A percentile compares a stretch with the other conserved stretches of the same genome.
Evolutionary conservation across 2,329 filamentous ascomycete genomes (phyloP).

Genomic region (Neocatenulostroma microsporum): DNA sequence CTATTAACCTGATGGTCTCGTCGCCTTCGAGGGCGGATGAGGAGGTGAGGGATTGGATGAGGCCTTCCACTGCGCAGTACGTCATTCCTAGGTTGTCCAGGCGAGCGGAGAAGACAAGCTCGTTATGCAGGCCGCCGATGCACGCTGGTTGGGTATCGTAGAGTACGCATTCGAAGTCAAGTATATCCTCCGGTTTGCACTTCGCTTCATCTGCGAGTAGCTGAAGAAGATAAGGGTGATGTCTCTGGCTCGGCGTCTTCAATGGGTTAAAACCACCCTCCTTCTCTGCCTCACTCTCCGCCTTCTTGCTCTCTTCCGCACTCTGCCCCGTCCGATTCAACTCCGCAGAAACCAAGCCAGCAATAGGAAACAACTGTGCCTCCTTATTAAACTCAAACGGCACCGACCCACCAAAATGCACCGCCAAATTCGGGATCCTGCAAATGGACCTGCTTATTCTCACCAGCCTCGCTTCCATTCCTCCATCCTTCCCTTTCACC

Average conservation of each 20-base stretch:
- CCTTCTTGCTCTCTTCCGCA: constrained; percentile 42
- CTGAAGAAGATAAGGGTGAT: constrained; percentile 81
- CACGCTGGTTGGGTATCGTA: constrained; percentile 91
- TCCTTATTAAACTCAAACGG: constrained; percentile 96
- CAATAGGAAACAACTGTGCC: constrained; percentile 88
- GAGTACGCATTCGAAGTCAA: constrained; percentile 94
- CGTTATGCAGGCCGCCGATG: constrained; percentile 82
- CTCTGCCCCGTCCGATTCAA: constrained; percentile 64
- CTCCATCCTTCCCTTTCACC: constrained; percentile 61
- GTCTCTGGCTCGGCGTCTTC: constrained; percentile 68
- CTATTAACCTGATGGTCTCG: constrained; percentile 76
- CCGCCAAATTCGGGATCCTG: constrained; percentile 85
- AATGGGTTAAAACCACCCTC: constrained; percentile 60
- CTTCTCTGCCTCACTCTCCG: constrained; percentile 31
- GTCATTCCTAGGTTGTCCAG: constrained; percentile 96
- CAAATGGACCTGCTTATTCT: constrained; percentile 87
- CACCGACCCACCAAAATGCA: constrained; percentile 80
- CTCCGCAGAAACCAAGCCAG: constrained; percentile 77
- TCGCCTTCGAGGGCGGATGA: constrained; percentile 63
- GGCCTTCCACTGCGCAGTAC: constrained; percentile 77
- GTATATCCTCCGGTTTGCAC: constrained; percentile 60
- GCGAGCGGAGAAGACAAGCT: constrained; percentile 92
- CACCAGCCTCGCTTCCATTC: constrained; percentile 74
- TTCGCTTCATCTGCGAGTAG: constrained; percentile 74
- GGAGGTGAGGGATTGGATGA: constrained; percentile 68